Evolutionary conservation across 2,329 filamentous ascomycete species (phyloP).

Genomic region (Penicillium sp.): DNA sequence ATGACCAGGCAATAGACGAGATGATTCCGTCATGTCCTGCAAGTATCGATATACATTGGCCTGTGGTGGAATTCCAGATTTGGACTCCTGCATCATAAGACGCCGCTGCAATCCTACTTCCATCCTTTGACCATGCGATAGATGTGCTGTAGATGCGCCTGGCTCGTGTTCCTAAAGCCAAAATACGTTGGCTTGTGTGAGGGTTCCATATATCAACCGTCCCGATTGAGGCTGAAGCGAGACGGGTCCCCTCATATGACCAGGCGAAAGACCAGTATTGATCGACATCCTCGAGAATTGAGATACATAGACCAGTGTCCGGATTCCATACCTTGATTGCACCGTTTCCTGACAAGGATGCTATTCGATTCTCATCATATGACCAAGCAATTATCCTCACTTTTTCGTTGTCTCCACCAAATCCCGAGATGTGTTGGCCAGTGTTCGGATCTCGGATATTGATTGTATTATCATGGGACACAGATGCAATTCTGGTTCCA

Average conservation of each 20-base stretch:
- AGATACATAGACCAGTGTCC: neutral
- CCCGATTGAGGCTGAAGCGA: neutral
- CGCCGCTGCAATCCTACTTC: neutral
- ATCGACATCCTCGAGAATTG: neutral
- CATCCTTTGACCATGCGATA: neutral
- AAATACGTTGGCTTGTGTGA: neutral
- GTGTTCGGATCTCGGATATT: neutral
- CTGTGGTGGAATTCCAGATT: neutral
- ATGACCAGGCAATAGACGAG: neutral
- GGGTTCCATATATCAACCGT: neutral
- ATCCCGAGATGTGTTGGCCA: neutral
- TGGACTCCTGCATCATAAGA: neutral
- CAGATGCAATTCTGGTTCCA: neutral
- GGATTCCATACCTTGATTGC: neutral
- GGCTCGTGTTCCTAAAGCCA: neutral
- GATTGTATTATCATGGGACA: neutral
- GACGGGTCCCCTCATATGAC: neutral
- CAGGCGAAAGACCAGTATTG: neutral
- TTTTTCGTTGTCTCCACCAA: neutral
- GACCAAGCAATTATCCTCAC: neutral
- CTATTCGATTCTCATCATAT: neutral
- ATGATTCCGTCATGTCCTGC: rapidly evolving
- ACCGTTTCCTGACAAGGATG: neutral
- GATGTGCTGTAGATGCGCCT: too few species aligned
- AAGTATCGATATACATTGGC: neutral